Evolutionary conservation across 495 filamentous ascomycete species (phyloP).

Genomic region (Talaromyces liani): DNA sequence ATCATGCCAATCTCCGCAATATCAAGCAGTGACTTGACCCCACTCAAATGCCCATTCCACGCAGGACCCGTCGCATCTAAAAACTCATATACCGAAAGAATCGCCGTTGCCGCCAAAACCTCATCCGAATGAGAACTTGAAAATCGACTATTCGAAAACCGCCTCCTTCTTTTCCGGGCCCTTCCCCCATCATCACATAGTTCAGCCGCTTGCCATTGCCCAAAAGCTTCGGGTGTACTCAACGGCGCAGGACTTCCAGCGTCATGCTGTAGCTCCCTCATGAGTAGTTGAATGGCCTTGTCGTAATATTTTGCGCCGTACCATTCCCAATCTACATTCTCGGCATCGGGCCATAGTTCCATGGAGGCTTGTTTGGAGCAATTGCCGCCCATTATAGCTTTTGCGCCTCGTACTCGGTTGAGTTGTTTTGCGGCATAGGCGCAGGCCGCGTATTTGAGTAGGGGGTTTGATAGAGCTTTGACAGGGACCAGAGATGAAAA

Average conservation of each 20-base stretch:
- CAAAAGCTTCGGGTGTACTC: conserved; percentile 28
- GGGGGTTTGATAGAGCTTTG: conserved; percentile 45
- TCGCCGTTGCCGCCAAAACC: conserved; percentile 53
- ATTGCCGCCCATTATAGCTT: conserved; percentile 41
- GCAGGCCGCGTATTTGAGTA: conserved; percentile 53
- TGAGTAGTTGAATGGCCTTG: conserved; percentile 46
- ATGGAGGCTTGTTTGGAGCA: conserved; percentile 43
- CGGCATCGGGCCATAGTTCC: conserved; percentile 41
- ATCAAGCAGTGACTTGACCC: conserved; percentile 55
- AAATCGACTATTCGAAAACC: conserved; percentile 30
- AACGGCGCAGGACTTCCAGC: conserved; percentile 27
- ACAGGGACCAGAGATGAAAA: conserved; percentile 54
- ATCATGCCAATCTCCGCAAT: conserved; percentile 59
- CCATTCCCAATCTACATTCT: conserved; percentile 45
- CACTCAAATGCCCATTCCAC: conserved; percentile 58
- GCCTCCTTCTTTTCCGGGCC: conserved; percentile 32
- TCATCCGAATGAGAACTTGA: conserved; percentile 49
- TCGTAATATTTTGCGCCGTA: conserved; percentile 42
- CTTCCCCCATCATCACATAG: conserved; percentile 23
- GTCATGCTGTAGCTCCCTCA: conserved; percentile 48
- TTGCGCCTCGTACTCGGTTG: conserved; percentile 44
- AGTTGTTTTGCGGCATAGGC: conserved; percentile 57
- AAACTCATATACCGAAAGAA: conserved; percentile 58
- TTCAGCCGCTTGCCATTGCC: conserved; percentile 32
- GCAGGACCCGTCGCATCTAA: conserved; percentile 52